Evolutionary conservation across 2,329 filamentous ascomycete genomes (phyloP).

Genomic region (Fusarium marasasianum): DNA sequence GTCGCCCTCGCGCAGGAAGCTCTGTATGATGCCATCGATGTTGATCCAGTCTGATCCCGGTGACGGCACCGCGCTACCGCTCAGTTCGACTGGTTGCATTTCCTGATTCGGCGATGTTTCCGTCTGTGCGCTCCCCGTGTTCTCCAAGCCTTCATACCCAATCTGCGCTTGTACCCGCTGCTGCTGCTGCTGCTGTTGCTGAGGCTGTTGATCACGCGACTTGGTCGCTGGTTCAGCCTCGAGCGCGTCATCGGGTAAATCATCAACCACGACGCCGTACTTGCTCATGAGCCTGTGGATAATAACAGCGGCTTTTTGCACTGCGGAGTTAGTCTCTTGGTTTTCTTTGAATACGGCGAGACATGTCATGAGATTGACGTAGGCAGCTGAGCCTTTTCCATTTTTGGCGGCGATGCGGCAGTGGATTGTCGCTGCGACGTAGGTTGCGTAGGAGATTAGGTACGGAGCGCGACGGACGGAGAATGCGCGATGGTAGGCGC

Average conservation of each 20-base stretch:
- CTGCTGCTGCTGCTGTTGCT: neutral
- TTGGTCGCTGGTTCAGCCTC: conserved; percentile 1
- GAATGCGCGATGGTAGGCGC: conserved; percentile 56
- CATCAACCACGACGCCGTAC: conserved; percentile 47
- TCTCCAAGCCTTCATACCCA: neutral
- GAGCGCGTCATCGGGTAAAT: conserved; percentile 13
- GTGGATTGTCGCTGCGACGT: conserved; percentile 63
- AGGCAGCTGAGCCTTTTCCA: conserved; percentile 50
- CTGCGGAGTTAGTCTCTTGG: conserved; percentile 60
- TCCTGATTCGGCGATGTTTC: neutral
- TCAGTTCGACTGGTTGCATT: neutral
- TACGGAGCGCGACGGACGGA: conserved; percentile 60
- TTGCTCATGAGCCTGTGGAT: conserved; percentile 57
- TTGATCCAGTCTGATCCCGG: conserved; percentile 43
- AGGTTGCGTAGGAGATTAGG: conserved; percentile 64
- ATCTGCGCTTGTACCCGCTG: neutral
- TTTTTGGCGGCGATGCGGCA: conserved; percentile 60
- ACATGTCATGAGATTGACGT: conserved; percentile 54
- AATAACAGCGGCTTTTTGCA: conserved; percentile 56
- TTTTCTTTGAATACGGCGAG: conserved; percentile 59
- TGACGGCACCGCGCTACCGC: neutral
- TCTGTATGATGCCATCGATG: conserved; percentile 51
- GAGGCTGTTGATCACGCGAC: conserved; percentile 6
- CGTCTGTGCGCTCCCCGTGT: neutral
- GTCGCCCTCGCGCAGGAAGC: conserved; percentile 43